Base-by-base conservation (phyloP, 2,329 filamentous ascomycete species). In the Beauveria australis region DNA sequence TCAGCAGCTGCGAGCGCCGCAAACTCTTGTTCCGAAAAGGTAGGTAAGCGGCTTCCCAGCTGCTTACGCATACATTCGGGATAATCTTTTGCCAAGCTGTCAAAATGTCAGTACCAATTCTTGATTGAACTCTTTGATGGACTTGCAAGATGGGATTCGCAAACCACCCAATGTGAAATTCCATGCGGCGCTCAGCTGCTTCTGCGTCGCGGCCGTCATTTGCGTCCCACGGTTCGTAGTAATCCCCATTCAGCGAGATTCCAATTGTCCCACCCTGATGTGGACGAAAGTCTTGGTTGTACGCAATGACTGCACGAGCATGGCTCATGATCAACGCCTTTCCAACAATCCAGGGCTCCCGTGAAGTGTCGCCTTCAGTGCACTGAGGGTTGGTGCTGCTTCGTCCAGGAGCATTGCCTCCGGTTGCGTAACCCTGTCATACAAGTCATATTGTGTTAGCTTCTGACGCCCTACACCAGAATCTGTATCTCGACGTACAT, bases 111-210 rank as follows among this genome's bases (percentile, higher is more conserved):
- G 37, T 62, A 12, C 28, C 8, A 8, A 43, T 22, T n/a, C 33
- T 22, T 1, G 26, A 3, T 44, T 10, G 14, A 33, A 3, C 6
- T 22, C 16, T 9, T 6, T 33, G 7, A 19, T 24, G 8, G 12
- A 63, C 69, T 67, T 54, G 71, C 70, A 74, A 75, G 7, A 76
- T 71, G 10, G 73, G 73, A 51, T 75, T 69, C 1, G 72, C 73
- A 58, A 74, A 75, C 74, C 74, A 76, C 6, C 71, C 73, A 4
- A 76, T 72, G 53, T 73, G 69, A 24, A 75, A 75, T 16, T 74
- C 62, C 71, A 76, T 73, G 0, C 71, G 61, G 1, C 72, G 62
- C 62, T 73, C 67, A 2, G 69, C 70, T 1, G 74, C 74, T 5
- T 71, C 70, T 0, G 60, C 59, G 28, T 75, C 72, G 5, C 46